phyloP scores from a whole-genome alignment of 1,284 basidiomycete genomes.

The Inonotus obliquus region DNA sequence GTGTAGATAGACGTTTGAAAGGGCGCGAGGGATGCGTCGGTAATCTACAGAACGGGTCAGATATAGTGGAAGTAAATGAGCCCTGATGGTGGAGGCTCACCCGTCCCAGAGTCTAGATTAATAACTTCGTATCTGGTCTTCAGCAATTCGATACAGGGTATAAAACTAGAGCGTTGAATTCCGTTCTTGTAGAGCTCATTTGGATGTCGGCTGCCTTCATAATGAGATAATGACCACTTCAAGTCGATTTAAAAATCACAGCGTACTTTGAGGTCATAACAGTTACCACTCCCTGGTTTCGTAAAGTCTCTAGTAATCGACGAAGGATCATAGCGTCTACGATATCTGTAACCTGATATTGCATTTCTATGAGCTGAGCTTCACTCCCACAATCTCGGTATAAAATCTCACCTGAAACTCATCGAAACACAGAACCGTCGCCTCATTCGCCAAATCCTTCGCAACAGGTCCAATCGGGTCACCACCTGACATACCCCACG shows the following conservation, averaged over 20 bases:
- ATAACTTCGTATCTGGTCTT: conserved; percentile 84
- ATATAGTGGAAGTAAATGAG: neutral
- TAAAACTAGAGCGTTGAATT: conserved; percentile 94
- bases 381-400: neutral
- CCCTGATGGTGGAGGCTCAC: conserved; percentile 37
- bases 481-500: conserved; percentile 62
- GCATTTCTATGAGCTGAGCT: neutral
- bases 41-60: conserved; percentile 60
- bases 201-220: conserved; percentile 77
- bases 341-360: conserved; percentile 87
- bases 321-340: conserved; percentile 98
- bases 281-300: conserved; percentile 87
- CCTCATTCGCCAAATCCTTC: conserved; percentile 81
- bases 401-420: conserved; percentile 82
- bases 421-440: conserved; percentile 91
- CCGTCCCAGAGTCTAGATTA: conserved; percentile 92
- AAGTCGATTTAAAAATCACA: neutral
- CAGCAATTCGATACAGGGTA: conserved; percentile 93
- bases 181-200: conserved; percentile 99
- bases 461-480: conserved; percentile 91
- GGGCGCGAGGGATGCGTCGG: conserved; percentile 82
- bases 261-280: conserved; percentile 96
- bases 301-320: conserved; percentile 79
- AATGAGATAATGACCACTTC: conserved; percentile 5
- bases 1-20: conserved; percentile 90